Conservation (phyloP, 2,329 filamentous ascomycete species). For the Colletotrichum abscissum region DNA sequence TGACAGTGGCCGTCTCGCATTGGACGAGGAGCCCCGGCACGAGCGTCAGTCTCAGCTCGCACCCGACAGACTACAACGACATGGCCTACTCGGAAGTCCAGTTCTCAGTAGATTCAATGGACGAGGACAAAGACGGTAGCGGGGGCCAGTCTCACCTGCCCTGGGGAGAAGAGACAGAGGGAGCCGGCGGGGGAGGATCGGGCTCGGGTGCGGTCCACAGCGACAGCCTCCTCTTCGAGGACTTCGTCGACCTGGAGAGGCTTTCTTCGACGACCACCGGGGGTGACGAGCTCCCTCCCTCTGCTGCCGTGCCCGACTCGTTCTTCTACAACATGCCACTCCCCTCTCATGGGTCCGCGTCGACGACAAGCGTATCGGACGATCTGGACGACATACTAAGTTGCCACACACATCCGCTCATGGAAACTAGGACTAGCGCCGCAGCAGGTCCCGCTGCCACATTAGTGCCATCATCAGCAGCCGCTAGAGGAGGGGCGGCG, state of each 20-base stretch:
- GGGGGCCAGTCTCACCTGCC: slow-evolving; percentile 27
- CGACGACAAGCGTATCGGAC: slow-evolving; percentile 36
- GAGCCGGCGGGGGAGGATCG: slow-evolving; percentile 5
- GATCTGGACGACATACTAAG: slow-evolving; percentile 35
- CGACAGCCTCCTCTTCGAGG: slow-evolving; percentile 40
- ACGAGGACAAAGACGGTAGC: slow-evolving; percentile 33
- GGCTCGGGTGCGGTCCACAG: slow-evolving; percentile 11
- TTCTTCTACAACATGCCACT: slow-evolving; percentile 36
- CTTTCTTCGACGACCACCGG: slow-evolving; percentile 20
- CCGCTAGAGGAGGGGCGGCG: slow-evolving; percentile 25
- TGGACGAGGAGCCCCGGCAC: slow-evolving; percentile 33
- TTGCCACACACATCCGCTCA: slow-evolving; percentile 33
- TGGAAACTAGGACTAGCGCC: slow-evolving; percentile 33
- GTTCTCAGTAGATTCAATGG: slow-evolving; percentile 34
- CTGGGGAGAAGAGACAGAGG: slow-evolving; percentile 29
- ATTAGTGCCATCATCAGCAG: slow-evolving; percentile 29
- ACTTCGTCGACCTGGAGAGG: slow-evolving; percentile 43
- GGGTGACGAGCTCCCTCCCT: slow-evolving; percentile 28
- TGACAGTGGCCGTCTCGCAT: slow-evolving; percentile 36
- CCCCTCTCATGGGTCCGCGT: slow-evolving; percentile 28
- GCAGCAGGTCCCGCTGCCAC: slow-evolving; percentile 36
- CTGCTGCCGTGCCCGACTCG: slow-evolving; percentile 33
- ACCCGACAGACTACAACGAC: slow-evolving; percentile 24
- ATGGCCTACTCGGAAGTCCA: slow-evolving; percentile 33
- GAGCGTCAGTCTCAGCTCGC: slow-evolving; percentile 30